Conservation (phyloP, 805 yeast species). For the Teunomyces funiuensis region DNA sequence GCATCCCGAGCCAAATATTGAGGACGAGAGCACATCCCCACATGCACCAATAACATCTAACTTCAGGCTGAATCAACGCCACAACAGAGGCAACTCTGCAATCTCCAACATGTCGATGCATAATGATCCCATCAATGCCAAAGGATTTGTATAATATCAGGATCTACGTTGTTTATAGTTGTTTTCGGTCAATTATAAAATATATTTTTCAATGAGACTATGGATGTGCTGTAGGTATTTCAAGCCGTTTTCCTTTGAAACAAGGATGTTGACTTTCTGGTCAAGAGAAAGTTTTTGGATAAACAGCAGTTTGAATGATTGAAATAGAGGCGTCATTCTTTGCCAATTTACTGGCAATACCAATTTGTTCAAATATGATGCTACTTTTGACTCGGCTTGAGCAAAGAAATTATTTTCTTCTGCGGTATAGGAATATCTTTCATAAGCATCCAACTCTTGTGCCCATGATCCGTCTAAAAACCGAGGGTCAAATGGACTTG, state of each 20-base stretch:
- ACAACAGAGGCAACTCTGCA: conserved; percentile 26
- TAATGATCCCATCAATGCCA: conserved; percentile 26
- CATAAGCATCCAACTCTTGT: conserved; percentile 47
- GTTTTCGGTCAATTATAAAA: conserved; percentile 1
- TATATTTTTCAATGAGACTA: not conserved
- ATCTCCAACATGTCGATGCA: conserved; percentile 17
- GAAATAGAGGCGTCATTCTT: not conserved
- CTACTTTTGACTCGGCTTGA: conserved; percentile 16
- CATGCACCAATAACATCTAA: conserved; percentile 10
- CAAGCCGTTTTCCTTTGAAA: not conserved
- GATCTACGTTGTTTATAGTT: not conserved
- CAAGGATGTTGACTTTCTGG: not conserved
- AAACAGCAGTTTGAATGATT: not conserved
- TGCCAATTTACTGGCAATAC: conserved; percentile 10
- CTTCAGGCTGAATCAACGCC: conserved; percentile 9
- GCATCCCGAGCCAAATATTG: conserved; percentile 2
- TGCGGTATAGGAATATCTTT: conserved; percentile 43
- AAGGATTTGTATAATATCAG: conserved; percentile 21
- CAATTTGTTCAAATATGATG: conserved; percentile 11
- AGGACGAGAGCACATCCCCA: conserved; percentile 13
- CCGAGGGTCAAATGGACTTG: conserved; percentile 38
- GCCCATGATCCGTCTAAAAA: conserved; percentile 47
- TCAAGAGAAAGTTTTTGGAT: not conserved
- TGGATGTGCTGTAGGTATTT: not conserved
- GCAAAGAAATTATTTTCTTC: conserved; percentile 37